phyloP scores from a whole-genome alignment of 305 asterid species.

The Lippia alba region DNA sequence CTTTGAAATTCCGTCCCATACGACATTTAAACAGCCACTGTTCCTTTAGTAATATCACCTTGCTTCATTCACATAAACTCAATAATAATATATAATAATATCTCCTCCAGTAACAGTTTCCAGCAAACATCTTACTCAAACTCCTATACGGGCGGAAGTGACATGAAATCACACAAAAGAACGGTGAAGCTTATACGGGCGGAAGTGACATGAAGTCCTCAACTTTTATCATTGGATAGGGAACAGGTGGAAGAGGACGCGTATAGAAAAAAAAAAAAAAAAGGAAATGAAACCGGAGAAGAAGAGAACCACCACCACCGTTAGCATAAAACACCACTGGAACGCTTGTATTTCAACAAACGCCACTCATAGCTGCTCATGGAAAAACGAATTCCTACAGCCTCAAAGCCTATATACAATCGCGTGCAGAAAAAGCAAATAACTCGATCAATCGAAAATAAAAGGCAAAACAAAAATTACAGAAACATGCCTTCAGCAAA shows the following conservation, averaged over 20 bases:
- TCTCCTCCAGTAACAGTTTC: no score
- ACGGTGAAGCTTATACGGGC: no score
- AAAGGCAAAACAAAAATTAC: constrained; percentile 10
- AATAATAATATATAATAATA: no score
- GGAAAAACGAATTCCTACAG: background rate
- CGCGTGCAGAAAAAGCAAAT: background rate
- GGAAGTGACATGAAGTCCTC: no score
- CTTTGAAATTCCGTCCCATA: no score
- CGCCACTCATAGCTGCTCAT: constrained; percentile 8
- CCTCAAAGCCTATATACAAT: background rate
- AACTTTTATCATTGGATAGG: no score
- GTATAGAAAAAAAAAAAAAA: background rate
- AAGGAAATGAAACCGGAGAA: background rate
- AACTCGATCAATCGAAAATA: constrained; percentile 15
- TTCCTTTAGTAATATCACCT: no score
- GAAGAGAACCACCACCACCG: background rate
- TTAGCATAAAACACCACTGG: constrained; percentile 2
- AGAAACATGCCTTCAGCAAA: constrained; percentile 11
- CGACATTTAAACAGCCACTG: no score
- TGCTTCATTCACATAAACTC: no score
- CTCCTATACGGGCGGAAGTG: no score
- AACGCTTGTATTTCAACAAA: constrained; percentile 18
- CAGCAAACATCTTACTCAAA: no score
- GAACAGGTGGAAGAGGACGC: background rate
- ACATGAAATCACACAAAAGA: no score